A percentile compares a stretch with the other conserved stretches of the same genome.
Conservation (phyloP, 2,329 filamentous ascomycete species). For the Colletotrichum sp. region DNA sequence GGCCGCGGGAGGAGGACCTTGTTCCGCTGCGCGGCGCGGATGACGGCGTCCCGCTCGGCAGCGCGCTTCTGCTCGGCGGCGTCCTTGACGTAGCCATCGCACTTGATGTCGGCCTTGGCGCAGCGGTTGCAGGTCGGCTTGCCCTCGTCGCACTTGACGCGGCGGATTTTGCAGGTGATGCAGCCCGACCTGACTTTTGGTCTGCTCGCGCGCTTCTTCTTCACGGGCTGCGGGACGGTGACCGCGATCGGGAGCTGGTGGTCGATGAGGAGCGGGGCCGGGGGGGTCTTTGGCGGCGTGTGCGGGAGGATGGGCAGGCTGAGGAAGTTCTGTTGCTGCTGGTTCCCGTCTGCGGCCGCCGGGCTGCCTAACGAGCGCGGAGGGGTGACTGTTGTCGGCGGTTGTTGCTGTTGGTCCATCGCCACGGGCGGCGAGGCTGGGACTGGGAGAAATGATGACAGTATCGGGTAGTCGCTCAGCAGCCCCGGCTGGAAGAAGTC, state of each 20-base stretch:
- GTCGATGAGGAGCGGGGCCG: neutral
- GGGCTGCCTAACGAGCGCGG: neutral
- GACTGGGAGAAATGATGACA: neutral
- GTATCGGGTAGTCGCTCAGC: neutral
- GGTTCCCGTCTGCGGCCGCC: neutral
- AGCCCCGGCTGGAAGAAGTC: neutral
- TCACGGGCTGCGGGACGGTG: neutral
- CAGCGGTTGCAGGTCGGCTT: constrained; percentile 28
- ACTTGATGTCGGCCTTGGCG: constrained; percentile 14
- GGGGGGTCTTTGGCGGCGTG: neutral
- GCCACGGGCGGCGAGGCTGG: neutral
- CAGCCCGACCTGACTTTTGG: constrained; percentile 23
- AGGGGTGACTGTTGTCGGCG: neutral
- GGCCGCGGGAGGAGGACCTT: neutral
- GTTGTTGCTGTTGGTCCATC: neutral
- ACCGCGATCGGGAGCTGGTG: neutral
- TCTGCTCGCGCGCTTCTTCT: constrained; percentile 11
- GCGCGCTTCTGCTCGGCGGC: neutral
- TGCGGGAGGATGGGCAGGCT: neutral
- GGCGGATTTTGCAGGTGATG: constrained; percentile 27
- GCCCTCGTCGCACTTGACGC: constrained; percentile 35
- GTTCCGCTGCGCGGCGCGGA: neutral
- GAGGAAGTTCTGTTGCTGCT: neutral
- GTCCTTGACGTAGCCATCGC: constrained; percentile 19
- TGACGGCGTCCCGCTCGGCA: neutral